Percentiles rank a stretch among this genome's conserved stretches.
Evolutionary conservation across 2,329 filamentous ascomycete genomes (phyloP).

Genomic region (Chaetomiaceae sp.): DNA sequence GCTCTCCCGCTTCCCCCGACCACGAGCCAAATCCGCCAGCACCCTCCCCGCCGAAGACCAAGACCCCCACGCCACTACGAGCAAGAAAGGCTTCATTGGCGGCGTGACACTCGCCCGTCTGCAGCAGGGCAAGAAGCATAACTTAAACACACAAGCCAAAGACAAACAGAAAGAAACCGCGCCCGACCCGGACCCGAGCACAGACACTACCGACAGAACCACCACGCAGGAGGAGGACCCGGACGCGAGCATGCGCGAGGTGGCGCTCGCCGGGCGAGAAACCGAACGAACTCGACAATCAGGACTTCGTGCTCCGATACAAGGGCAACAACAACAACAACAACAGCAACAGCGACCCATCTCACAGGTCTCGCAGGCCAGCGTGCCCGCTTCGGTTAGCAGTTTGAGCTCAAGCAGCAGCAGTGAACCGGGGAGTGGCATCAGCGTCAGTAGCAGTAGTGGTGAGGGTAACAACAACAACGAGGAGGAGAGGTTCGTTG

Average conservation of each 20-base stretch:
- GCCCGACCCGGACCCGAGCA: background rate
- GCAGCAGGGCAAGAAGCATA: slow-evolving; percentile 1
- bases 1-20: slow-evolving; percentile 37
- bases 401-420: slow-evolving; percentile 21
- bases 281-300: too few relatives aligned
- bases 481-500: slow-evolving; percentile 22
- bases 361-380: slow-evolving; percentile 5
- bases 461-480: background rate
- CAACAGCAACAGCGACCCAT: background rate
- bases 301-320: too few relatives aligned
- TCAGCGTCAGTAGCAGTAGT: background rate
- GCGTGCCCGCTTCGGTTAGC: slow-evolving; percentile 18
- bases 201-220: background rate
- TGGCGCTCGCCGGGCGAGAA: slow-evolving; percentile 30
- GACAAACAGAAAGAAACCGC: slow-evolving; percentile 21
- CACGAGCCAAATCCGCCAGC: slow-evolving; percentile 29
- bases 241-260: slow-evolving; percentile 31
- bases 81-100: slow-evolving; percentile 36
- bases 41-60: background rate
- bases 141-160: slow-evolving; percentile 10
- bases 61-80: background rate
- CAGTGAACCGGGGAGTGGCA: slow-evolving; percentile 6
- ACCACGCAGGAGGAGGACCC: background rate
- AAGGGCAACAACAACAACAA: slow-evolving; percentile 13
- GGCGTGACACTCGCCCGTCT: slow-evolving; percentile 35